A percentile compares a stretch with the other conserved stretches of the same genome.
phyloP scores from a whole-genome alignment of 306 rosid genomes.

The Sphenostylis stenocarpa region DNA sequence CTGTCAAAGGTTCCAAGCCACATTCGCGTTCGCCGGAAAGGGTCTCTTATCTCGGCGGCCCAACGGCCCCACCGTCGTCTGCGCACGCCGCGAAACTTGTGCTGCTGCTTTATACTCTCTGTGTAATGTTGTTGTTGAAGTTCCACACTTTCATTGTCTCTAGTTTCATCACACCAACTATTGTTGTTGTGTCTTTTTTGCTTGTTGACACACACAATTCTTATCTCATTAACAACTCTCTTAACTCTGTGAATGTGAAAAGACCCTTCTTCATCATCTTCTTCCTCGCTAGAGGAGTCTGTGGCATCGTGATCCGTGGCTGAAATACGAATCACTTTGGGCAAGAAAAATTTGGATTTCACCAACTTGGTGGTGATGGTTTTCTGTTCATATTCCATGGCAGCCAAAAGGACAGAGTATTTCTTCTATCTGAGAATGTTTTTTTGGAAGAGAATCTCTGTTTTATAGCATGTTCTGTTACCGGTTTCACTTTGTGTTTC shows the following conservation, averaged over 20 bases:
- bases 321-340: slow-evolving; percentile 46
- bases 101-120: background rate
- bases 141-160: slow-evolving; percentile 5
- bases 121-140: background rate
- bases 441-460: background rate
- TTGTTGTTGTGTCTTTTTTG: background rate
- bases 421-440: background rate
- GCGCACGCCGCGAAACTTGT: slow-evolving; percentile 89
- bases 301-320: slow-evolving; percentile 70
- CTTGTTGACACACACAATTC: background rate
- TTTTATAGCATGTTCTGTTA: slow-evolving; percentile 9
- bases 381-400: background rate
- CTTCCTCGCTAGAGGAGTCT: slow-evolving; percentile 75
- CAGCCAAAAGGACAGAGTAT: background rate
- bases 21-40: background rate
- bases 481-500: too few relatives aligned
- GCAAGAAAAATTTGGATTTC: background rate
- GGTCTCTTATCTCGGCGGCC: slow-evolving; percentile 93
- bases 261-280: slow-evolving; percentile 11
- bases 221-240: slow-evolving; percentile 55
- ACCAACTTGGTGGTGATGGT: slow-evolving; percentile 3
- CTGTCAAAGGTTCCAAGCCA: slow-evolving; percentile 30
- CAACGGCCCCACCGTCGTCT: slow-evolving; percentile 77
- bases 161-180: background rate
- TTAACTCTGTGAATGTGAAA: background rate